These are phyloP conservation scores for Claviceps digitariae DNA, from an alignment of 2,329 filamentous ascomycete genomes.

Conservation along the genomic window DNA sequence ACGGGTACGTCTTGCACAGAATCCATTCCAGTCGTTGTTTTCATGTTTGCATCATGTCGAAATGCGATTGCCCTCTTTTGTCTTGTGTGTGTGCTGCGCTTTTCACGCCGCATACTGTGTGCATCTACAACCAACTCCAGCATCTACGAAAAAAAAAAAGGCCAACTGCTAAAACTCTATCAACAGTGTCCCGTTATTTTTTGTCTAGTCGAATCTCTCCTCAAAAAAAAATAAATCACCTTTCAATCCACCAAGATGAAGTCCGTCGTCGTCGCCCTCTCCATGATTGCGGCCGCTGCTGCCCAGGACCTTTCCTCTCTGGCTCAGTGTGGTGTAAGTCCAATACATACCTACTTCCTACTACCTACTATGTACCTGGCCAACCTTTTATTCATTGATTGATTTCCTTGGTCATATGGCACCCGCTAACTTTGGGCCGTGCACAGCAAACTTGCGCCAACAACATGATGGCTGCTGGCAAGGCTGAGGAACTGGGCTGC, in stretches of 20 bases:
- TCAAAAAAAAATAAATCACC: background rate
- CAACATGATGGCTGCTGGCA: slow-evolving; percentile 33
- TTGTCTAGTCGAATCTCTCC: too few species aligned
- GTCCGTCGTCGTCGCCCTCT: slow-evolving; percentile 28
- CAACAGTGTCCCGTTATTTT: background rate
- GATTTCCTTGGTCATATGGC: too few species aligned
- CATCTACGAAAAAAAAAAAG: too few species aligned
- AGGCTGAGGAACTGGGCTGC: slow-evolving; percentile 34
- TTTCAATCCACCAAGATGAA: slow-evolving; percentile 32
- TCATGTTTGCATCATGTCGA: background rate
- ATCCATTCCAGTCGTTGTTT: background rate
- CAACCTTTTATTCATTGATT: too few species aligned
- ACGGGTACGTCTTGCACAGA: slow-evolving; percentile 1
- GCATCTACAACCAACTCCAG: too few species aligned
- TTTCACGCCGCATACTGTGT: too few species aligned
- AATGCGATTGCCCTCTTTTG: background rate
- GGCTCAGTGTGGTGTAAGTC: slow-evolving; percentile 39
- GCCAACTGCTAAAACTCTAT: background rate
- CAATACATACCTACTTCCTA: background rate
- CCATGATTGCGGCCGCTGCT: slow-evolving; percentile 25
- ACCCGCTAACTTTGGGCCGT: slow-evolving; percentile 2
- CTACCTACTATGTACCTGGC: too few species aligned
- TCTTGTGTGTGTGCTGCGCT: background rate
- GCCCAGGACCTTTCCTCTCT: slow-evolving; percentile 30
- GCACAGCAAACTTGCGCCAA: slow-evolving; percentile 33